These are phyloP conservation scores for Chlorella sp. DNA, from an alignment of 139 green algal species.

Conservation along the genomic window DNA sequence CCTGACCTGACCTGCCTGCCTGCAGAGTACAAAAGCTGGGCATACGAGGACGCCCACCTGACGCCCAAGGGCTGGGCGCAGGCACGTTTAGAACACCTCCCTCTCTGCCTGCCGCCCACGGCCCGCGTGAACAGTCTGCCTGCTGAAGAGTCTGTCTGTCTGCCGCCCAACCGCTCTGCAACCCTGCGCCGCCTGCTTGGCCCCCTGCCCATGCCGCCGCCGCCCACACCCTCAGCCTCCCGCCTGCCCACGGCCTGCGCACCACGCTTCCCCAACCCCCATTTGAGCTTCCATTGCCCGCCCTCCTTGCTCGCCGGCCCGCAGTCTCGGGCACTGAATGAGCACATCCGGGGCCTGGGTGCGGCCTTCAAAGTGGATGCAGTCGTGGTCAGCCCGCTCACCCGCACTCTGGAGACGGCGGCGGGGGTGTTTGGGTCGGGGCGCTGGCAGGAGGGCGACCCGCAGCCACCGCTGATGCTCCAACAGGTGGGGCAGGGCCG, in stretches of 20 bases:
- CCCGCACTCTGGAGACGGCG: slow-evolving; percentile 54
- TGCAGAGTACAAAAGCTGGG: slow-evolving; percentile 37
- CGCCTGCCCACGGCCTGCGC: not conserved
- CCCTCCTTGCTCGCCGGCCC: not conserved
- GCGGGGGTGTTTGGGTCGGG: slow-evolving; percentile 49
- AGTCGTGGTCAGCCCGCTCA: slow-evolving; percentile 45
- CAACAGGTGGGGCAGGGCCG: slow-evolving; percentile 21
- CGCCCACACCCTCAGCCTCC: no score
- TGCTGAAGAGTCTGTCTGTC: no score
- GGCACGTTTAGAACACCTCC: not conserved
- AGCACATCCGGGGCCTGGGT: slow-evolving; percentile 28
- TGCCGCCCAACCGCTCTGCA: not conserved
- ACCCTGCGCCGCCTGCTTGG: not conserved
- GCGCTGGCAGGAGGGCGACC: slow-evolving; percentile 5
- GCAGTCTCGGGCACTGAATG: slow-evolving; percentile 48
- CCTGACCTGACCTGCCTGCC: not conserved
- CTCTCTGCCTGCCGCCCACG: not conserved
- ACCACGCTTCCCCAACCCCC: not conserved
- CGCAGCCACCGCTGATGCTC: slow-evolving; percentile 39
- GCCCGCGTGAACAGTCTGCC: not conserved
- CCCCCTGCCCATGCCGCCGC: not conserved
- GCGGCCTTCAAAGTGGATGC: slow-evolving; percentile 40
- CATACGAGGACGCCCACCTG: slow-evolving; percentile 61
- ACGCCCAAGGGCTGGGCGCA: slow-evolving; percentile 57
- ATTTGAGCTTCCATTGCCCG: not conserved